Evolutionary conservation across 1,139 yeast genomes (phyloP), one percentile per base, ranked within the genome.

Genomic region (Suhomyces anneliseae): DNA sequence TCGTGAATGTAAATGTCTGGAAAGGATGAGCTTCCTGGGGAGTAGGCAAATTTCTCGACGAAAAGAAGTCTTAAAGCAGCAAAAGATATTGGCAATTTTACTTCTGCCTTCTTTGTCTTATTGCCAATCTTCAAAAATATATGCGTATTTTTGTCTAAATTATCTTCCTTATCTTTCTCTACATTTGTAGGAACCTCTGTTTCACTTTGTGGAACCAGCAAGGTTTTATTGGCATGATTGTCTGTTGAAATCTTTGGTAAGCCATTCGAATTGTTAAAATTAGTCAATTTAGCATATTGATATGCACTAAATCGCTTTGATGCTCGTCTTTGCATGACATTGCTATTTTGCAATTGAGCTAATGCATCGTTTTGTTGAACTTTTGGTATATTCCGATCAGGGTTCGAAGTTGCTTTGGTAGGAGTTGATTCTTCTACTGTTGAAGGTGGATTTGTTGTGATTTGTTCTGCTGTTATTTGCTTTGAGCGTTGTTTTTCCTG

Each of bases 291-390:
- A 1, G 96, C 92, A 67, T 86, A 87, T 60, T 93, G 98, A 54
- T 90, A 93, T 0, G 97, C 97, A 27, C 97, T 89, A 61, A 87
- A 93, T 50, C 99, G 72, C 55, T 90, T 81, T 0, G 97, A 90
- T 0, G 99, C 99, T 51, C 97, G 79, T 54, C 99, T 78, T 67
- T 87, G 96, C 39, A 93, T 69, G 1, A 87, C 86, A 48, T 87
- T 88, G 2, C 92, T 89, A 41, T 85, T 82, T 58, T 90, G 96
- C 19, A 92, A 72, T 54, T 88, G 90, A 0, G 83, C 75, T 27
- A 90, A 70, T 0, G 96, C 90, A 54, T 83, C 86, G 38, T 56
- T 62, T 31, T 49, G 52, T 4, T 39, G 35, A 9, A 43, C 24
- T 29, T 39, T 43, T 1, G 43, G n/a, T 7, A 43, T 32, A 8